Evolutionary conservation across 305 asterid genomes (phyloP).

Genomic region (Plantago lanceolata): DNA sequence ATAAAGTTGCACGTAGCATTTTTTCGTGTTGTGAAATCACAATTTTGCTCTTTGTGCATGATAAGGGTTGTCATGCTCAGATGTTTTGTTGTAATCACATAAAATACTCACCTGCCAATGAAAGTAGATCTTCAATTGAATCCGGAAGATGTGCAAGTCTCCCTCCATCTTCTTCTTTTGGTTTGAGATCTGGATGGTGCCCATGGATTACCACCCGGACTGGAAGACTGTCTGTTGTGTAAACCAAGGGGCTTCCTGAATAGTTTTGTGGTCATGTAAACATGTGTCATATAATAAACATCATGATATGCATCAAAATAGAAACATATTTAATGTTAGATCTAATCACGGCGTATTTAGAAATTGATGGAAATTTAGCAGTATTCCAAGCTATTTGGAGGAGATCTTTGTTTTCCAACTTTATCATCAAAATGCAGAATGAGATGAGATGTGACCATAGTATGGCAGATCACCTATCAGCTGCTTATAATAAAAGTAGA

Average conservation of each 20-base stretch:
- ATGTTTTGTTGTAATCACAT: constrained; percentile 5
- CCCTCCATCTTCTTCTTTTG: constrained; percentile 51
- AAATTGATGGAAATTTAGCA: not conserved
- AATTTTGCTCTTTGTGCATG: constrained; percentile 9
- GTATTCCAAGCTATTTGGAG: constrained; percentile 16
- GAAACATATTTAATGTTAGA: not conserved
- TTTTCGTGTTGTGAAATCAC: constrained; percentile 16
- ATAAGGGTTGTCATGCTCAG: not conserved
- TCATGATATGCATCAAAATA: not conserved
- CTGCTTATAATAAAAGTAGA: constrained; percentile 9
- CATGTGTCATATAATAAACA: constrained; percentile 1
- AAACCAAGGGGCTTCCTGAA: constrained; percentile 38
- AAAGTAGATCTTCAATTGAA: constrained; percentile 61
- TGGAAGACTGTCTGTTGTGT: constrained; percentile 35
- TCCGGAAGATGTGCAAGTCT: constrained; percentile 80
- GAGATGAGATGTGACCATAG: not conserved
- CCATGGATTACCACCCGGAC: constrained; percentile 78
- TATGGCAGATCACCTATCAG: constrained; percentile 14
- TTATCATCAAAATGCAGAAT: not conserved
- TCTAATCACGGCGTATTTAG: too few species aligned
- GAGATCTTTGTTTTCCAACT: constrained; percentile 4
- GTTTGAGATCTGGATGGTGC: constrained; percentile 64
- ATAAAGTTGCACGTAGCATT: not conserved
- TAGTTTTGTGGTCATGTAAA: constrained; percentile 19
- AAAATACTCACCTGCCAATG: constrained; percentile 58